A percentile compares a stretch with the other conserved stretches of the same genome.
Conservation (phyloP, 2,329 filamentous ascomycete species). For the Cercospora berteroae region DNA sequence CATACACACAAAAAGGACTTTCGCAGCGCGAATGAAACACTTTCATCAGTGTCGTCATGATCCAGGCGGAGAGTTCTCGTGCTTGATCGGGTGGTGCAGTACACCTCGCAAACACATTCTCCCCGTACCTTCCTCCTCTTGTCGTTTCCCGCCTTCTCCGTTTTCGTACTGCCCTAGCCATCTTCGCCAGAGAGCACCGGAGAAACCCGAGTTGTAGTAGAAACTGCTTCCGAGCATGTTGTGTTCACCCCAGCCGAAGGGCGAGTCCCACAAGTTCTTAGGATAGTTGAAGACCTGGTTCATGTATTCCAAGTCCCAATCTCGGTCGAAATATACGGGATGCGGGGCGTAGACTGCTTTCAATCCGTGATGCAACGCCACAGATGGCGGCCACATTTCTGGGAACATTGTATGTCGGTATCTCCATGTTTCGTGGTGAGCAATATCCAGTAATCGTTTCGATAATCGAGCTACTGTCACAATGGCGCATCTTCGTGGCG, state of each 20-base stretch:
- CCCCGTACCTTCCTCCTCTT: conserved; percentile 42
- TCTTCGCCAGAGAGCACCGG: conserved; percentile 49
- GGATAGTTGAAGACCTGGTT: conserved; percentile 52
- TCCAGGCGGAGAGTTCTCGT: conserved; percentile 41
- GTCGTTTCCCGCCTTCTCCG: conserved; percentile 37
- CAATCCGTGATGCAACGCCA: conserved; percentile 71
- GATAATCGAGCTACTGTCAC: conserved; percentile 74
- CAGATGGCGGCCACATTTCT: conserved; percentile 75
- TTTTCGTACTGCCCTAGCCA: conserved; percentile 52
- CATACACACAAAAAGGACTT: background rate
- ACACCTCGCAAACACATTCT: conserved; percentile 48
- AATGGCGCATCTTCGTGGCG: conserved; percentile 73
- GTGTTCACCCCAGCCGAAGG: conserved; percentile 54
- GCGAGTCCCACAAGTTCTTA: conserved; percentile 44
- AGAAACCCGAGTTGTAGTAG: conserved; percentile 53
- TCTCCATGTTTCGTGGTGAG: conserved; percentile 72
- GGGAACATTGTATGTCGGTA: conserved; percentile 72
- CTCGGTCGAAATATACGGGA: conserved; percentile 74
- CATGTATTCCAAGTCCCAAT: conserved; percentile 57
- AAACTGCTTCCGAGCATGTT: conserved; percentile 52
- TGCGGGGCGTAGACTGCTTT: conserved; percentile 78
- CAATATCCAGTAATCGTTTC: conserved; percentile 67
- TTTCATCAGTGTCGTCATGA: conserved; percentile 6
- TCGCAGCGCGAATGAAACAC: background rate
- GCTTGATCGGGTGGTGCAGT: conserved; percentile 51